phyloP scores from a whole-genome alignment of 2,329 filamentous ascomycete genomes.

The Colletotrichum theobromicola region DNA sequence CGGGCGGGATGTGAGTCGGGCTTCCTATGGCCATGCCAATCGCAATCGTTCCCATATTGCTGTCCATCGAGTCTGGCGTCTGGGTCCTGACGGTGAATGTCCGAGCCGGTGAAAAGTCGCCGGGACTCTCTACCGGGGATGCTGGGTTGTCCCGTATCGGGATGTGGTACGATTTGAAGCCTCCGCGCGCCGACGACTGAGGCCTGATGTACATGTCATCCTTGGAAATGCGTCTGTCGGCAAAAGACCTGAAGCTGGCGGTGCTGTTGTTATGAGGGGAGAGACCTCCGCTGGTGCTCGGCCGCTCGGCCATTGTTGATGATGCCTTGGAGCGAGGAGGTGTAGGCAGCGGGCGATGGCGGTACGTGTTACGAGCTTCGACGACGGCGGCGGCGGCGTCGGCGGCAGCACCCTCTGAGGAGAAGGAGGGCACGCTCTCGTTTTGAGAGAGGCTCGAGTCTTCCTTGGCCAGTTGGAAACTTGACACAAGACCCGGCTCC shows the following conservation, averaged over 20 bases:
- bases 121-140: conserved; percentile 47
- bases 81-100: conserved; percentile 42
- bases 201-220: conserved; percentile 43
- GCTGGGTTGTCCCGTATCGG: conserved; percentile 46
- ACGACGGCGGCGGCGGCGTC: conserved; percentile 30
- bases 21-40: conserved; percentile 81
- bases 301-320: conserved; percentile 37
- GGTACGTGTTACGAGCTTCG: conserved; percentile 25
- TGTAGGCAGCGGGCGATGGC: conserved; percentile 25
- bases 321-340: conserved; percentile 22
- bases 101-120: conserved; percentile 31
- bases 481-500: conserved; percentile 39
- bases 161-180: conserved; percentile 44
- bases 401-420: conserved; percentile 32
- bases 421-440: conserved; percentile 30
- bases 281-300: conserved; percentile 46
- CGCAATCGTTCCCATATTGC: conserved; percentile 44
- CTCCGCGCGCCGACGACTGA: conserved; percentile 33
- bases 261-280: conserved; percentile 27
- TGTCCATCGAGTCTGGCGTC: conserved; percentile 48
- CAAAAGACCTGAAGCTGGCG: conserved; percentile 30
- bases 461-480: conserved; percentile 36
- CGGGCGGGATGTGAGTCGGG: conserved; percentile 53
- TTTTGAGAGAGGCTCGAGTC: conserved; percentile 35
- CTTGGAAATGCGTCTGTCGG: conserved; percentile 50